Conservation (phyloP, 371 early-diverging fungal species). For the Lichtheimia hyalospora region DNA sequence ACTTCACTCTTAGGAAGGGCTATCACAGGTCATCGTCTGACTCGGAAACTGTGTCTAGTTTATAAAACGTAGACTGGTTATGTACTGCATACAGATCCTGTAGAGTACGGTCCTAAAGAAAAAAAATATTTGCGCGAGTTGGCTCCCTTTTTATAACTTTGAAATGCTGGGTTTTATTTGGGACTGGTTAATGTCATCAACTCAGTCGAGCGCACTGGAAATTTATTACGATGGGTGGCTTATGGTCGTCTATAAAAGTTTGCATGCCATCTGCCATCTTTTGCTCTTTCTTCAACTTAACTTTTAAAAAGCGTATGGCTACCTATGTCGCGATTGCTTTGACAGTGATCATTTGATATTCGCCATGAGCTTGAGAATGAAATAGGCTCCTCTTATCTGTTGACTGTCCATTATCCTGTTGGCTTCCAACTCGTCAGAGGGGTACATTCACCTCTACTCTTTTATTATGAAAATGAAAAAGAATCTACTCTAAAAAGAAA, state of each 20-base stretch:
- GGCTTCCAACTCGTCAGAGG: too few species aligned
- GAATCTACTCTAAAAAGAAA: too few species aligned
- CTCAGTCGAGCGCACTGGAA: too few species aligned
- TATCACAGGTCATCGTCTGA: slow-evolving; percentile 45
- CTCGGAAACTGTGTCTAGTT: slow-evolving; percentile 46
- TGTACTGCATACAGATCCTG: slow-evolving; percentile 58
- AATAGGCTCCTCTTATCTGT: too few species aligned
- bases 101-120: slow-evolving; percentile 55
- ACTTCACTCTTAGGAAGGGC: slow-evolving; percentile 51
- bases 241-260: too few species aligned
- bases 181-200: not conserved
- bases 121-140: slow-evolving; percentile 17
- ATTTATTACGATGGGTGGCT: too few species aligned
- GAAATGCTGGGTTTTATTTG: not conserved
- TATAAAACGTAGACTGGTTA: slow-evolving; percentile 50
- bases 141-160: slow-evolving; percentile 30
- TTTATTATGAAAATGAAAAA: too few species aligned
- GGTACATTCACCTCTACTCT: too few species aligned
- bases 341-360: too few species aligned
- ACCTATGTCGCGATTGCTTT: too few species aligned
- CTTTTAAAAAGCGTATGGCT: not conserved
- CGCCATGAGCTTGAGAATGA: too few species aligned
- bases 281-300: not conserved
- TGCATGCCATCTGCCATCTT: not conserved
- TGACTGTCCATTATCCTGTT: too few species aligned